These are phyloP conservation scores for Euphorbia schlechtendalii DNA, from an alignment of 441 rosid species.

Conservation along the genomic window DNA sequence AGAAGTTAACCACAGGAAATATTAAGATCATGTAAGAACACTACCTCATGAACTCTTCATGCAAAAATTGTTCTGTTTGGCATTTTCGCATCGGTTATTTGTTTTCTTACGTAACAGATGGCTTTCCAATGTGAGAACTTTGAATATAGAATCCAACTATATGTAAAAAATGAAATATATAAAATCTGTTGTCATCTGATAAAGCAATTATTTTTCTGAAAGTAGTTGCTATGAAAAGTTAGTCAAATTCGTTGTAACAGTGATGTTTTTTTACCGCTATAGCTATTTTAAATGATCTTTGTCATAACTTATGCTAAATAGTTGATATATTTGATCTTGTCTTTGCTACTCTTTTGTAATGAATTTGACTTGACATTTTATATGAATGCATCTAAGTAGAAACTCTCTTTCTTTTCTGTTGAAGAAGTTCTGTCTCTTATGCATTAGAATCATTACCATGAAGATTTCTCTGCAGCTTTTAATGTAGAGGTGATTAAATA, in stretches of 20 bases:
- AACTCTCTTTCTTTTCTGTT: neutral
- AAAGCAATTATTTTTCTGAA: neutral
- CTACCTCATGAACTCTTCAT: neutral
- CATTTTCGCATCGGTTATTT: too few relatives aligned
- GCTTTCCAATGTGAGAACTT: too few relatives aligned
- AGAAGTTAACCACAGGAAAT: too few relatives aligned
- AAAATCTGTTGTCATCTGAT: neutral
- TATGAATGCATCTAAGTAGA: neutral
- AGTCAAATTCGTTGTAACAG: neutral
- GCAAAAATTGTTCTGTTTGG: too few relatives aligned
- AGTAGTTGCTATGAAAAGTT: too few relatives aligned
- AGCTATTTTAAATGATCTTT: too few relatives aligned
- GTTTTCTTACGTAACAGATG: too few relatives aligned
- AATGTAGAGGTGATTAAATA: neutral
- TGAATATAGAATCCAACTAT: neutral
- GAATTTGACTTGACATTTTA: too few relatives aligned
- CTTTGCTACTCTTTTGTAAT: too few relatives aligned
- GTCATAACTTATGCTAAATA: too few relatives aligned
- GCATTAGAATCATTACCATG: neutral
- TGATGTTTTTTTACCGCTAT: too few relatives aligned
- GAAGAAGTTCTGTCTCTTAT: neutral
- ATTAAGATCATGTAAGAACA: neutral
- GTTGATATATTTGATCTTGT: too few relatives aligned
- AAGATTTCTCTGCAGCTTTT: neutral
- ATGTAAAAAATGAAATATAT: neutral